phyloP scores from a whole-genome alignment of 345 rosid genomes.

The Bruguiera parviflora region DNA sequence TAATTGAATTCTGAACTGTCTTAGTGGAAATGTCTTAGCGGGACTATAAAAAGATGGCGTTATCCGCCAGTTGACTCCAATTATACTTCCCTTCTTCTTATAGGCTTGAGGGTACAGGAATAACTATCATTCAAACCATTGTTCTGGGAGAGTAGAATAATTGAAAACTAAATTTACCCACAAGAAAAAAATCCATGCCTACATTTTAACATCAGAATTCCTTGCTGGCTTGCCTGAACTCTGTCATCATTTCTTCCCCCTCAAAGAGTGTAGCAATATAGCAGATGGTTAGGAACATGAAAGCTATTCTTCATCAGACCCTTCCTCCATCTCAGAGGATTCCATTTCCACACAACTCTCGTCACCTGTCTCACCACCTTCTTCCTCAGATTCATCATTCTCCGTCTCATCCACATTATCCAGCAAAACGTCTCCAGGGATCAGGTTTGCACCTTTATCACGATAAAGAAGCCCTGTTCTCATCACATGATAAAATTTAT shows the following conservation, averaged over 20 bases:
- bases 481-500: constrained; percentile 82
- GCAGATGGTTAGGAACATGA: background rate
- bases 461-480: constrained; percentile 83
- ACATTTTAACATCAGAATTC: background rate
- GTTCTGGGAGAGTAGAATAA: no score
- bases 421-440: constrained; percentile 47
- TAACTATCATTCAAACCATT: no score
- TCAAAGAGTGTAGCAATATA: background rate
- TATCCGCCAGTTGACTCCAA: no score
- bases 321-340: constrained; percentile 45
- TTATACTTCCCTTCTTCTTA: no score
- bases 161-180: background rate
- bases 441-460: constrained; percentile 54
- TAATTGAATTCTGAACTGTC: no score
- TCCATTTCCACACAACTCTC: constrained; percentile 43
- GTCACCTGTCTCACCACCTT: constrained; percentile 46
- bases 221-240: constrained; percentile 4
- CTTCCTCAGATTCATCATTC: constrained; percentile 46
- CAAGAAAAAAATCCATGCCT: background rate
- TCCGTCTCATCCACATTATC: constrained; percentile 34
- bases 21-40: no score
- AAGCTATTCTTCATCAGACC: constrained; percentile 34
- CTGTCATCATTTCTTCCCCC: background rate
- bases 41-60: no score
- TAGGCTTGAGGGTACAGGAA: no score